phyloP scores from a whole-genome alignment of 2,329 filamentous ascomycete genomes.

The Botrytis fragariae region DNA sequence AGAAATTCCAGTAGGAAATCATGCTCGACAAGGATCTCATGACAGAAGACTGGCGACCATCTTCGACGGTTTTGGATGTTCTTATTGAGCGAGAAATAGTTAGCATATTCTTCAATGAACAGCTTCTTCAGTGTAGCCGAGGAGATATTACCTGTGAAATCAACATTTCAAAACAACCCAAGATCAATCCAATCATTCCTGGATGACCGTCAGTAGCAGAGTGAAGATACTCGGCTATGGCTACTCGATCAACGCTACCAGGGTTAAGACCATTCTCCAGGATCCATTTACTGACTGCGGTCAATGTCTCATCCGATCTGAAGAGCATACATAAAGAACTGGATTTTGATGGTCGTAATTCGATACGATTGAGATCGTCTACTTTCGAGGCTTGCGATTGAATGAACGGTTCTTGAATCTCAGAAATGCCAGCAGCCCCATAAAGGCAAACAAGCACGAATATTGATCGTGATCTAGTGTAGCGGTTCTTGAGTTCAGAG shows the following conservation, averaged over 20 bases:
- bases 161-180: background rate
- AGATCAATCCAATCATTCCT: background rate
- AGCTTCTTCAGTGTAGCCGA: background rate
- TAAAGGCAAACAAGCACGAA: slow-evolving; percentile 7
- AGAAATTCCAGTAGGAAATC: background rate
- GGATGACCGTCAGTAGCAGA: slow-evolving; percentile 3
- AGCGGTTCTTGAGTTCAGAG: background rate
- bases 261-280: background rate
- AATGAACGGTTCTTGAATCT: background rate
- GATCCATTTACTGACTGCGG: background rate
- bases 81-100: background rate
- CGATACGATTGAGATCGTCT: background rate
- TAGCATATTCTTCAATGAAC: background rate
- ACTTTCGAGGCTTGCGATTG: background rate
- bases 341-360: background rate
- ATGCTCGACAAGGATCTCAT: background rate
- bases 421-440: background rate
- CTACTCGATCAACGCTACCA: background rate
- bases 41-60: background rate
- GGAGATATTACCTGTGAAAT: background rate
- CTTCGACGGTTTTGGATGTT: background rate
- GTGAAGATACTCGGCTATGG: background rate
- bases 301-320: background rate
- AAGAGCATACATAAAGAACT: background rate
- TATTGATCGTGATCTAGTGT: background rate